phyloP scores from a whole-genome alignment of 1,284 basidiomycete species.

The Ganoderma multipileum region DNA sequence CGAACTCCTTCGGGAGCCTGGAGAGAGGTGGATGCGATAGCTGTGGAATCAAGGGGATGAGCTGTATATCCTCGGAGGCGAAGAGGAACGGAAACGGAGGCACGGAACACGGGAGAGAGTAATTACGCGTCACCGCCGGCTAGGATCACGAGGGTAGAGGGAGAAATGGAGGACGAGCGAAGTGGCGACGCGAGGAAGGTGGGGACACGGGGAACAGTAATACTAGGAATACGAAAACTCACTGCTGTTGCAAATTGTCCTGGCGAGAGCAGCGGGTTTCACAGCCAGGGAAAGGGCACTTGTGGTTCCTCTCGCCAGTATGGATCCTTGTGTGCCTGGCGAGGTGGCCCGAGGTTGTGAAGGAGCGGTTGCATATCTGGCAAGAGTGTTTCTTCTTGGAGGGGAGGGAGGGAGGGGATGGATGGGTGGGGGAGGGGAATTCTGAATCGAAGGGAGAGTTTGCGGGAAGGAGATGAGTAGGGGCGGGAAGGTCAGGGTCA shows the following conservation, averaged over 20 bases:
- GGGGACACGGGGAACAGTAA: constrained; percentile 5
- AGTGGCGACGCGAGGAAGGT: constrained; percentile 7
- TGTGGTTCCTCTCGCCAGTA: constrained; percentile 84
- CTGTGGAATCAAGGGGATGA: constrained; percentile 43
- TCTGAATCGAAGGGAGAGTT: constrained; percentile 21
- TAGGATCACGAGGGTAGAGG: not conserved
- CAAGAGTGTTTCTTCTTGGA: constrained; percentile 54
- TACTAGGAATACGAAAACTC: constrained; percentile 42
- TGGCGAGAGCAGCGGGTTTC: constrained; percentile 82
- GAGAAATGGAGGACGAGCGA: constrained; percentile 2
- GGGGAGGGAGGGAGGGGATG: constrained; percentile 13
- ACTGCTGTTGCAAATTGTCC: constrained; percentile 87
- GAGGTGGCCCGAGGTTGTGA: constrained; percentile 86
- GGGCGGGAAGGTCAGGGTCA: constrained; percentile 18
- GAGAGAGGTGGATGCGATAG: constrained; percentile 76
- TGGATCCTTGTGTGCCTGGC: constrained; percentile 83
- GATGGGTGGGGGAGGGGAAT: constrained; percentile 10
- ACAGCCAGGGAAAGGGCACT: constrained; percentile 84
- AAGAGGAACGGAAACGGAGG: constrained; percentile 5
- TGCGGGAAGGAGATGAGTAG: constrained; percentile 19
- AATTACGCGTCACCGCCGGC: not conserved
- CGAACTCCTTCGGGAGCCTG: constrained; percentile 70
- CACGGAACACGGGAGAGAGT: not conserved
- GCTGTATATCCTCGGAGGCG: constrained; percentile 13
- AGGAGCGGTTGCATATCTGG: constrained; percentile 57